Base-by-base conservation (phyloP, 73 alveolate genomes). In the Blepharisma japonicum region DNA sequence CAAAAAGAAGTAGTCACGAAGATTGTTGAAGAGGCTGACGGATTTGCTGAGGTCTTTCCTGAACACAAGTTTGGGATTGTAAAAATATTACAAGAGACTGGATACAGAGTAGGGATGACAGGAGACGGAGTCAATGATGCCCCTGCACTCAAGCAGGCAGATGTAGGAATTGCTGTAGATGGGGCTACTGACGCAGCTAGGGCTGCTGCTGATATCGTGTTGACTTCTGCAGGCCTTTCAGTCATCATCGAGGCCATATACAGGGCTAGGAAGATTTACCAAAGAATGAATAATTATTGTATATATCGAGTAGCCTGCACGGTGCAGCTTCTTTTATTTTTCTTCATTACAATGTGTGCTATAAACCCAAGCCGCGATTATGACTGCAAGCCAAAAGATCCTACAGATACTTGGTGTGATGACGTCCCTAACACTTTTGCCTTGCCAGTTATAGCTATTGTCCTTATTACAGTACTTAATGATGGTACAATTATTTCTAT, bases 41-140 rank as follows among this genome's bases (percentile, higher is more conserved):
- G 81, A 23, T 71, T 71, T n/a, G 81, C 81, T 23, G 81, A 55
- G 18, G 81, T 71, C 25, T 71, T 47, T 4, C 81, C 81, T 71
- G 81, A 71, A 27, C 81, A 71, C 20, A 71, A 71, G 38, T 71
- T n/a, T 70, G 80, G 32, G 14, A 38, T 70, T 48, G 80, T 70
- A 7, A 71, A n/a, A 21, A 25, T 70, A 0, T 70, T 70, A 5
- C 74, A 70, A 38, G 80, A 70, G 42, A 20, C 4, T 0, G 25
- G 42, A 38, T 14, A 2, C 14, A 86, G 87, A 23, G 89, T 83
- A 0, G 94, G 87, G 21, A 89, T 87, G 18, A 83, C 92, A 0
- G 94, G 94, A 50, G 94, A 87, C 80, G 94, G 94, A 11, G 88
- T 89, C 6, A 87, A 87, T 49, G 94, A 87, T 79, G 94, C 94